These are phyloP conservation scores for Melampsora larici-populina DNA, from an alignment of 1,284 basidiomycete genomes.

Conservation along the genomic window DNA sequence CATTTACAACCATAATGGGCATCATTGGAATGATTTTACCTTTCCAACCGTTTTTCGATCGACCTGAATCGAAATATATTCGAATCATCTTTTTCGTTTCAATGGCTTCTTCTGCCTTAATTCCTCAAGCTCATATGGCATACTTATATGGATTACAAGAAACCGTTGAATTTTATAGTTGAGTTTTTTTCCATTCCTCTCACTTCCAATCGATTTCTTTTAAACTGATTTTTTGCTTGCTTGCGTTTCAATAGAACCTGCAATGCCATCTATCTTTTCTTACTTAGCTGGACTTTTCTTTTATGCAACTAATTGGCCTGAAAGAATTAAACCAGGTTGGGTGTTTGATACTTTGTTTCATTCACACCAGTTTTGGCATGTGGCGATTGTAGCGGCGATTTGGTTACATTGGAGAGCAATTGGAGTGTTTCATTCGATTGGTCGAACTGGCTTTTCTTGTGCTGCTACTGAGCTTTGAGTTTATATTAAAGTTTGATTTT, in stretches of 20 bases:
- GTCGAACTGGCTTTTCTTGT: constrained; percentile 23
- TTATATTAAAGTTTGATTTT: no score
- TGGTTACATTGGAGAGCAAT: constrained; percentile 41
- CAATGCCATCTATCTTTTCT: constrained; percentile 17
- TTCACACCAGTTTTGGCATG: constrained; percentile 42
- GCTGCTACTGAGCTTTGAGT: no score
- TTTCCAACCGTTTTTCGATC: constrained; percentile 42
- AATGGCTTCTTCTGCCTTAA: constrained; percentile 23
- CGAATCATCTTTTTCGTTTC: constrained; percentile 41
- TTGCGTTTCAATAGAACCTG: constrained; percentile 10
- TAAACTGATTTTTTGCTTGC: neutral
- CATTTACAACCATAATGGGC: constrained; percentile 28
- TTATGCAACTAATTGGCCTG: constrained; percentile 41
- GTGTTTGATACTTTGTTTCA: constrained; percentile 40
- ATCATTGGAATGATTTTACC: constrained; percentile 42
- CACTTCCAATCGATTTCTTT: neutral
- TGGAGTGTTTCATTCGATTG: constrained; percentile 22
- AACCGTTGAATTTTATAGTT: constrained; percentile 34
- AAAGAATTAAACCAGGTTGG: constrained; percentile 35
- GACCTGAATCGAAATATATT: constrained; percentile 31
- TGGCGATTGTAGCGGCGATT: constrained; percentile 37
- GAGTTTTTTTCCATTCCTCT: neutral
- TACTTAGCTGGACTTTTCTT: constrained; percentile 34
- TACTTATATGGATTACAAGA: constrained; percentile 26
- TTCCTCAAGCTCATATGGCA: constrained; percentile 33